These are phyloP conservation scores for Artemisia argyi DNA, from an alignment of 129 eudicot species.

Conservation along the genomic window DNA sequence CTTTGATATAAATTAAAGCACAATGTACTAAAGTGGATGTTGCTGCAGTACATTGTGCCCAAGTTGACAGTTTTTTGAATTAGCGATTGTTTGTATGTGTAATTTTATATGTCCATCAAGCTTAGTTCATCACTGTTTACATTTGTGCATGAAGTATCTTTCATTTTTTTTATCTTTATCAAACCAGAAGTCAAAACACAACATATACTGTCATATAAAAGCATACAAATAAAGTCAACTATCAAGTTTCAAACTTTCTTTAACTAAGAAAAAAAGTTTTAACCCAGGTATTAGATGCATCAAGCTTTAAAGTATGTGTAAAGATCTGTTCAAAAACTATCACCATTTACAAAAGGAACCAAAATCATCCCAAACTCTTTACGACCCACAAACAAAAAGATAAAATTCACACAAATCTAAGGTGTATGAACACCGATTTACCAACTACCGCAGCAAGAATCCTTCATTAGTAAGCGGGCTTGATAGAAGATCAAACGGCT, in stretches of 20 bases:
- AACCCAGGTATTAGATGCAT: not conserved
- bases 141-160: too few relatives aligned
- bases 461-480: constrained; percentile 45
- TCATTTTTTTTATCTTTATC: too few relatives aligned
- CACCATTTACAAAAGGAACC: constrained; percentile 28
- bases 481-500: constrained; percentile 76
- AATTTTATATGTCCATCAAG: too few relatives aligned
- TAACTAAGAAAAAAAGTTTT: constrained; percentile 2
- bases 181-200: too few relatives aligned
- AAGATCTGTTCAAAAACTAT: constrained; percentile 28
- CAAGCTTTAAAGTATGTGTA: constrained; percentile 21
- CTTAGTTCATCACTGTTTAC: too few relatives aligned
- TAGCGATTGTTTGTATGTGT: not conserved
- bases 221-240: too few relatives aligned
- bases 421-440: constrained; percentile 26
- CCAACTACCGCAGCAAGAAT: constrained; percentile 41
- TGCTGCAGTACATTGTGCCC: not conserved
- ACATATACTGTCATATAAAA: too few relatives aligned
- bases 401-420: constrained; percentile 17
- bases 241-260: constrained; percentile 5
- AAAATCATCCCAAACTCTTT: constrained; percentile 24
- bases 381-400: not conserved
- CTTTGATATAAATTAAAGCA: not conserved
- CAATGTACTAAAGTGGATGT: not conserved
- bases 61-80: constrained; percentile 12